Evolutionary conservation across 2,329 filamentous ascomycete genomes (phyloP), one percentile per base, ranked within the genome.

Genomic region (Nakataea oryzae): DNA sequence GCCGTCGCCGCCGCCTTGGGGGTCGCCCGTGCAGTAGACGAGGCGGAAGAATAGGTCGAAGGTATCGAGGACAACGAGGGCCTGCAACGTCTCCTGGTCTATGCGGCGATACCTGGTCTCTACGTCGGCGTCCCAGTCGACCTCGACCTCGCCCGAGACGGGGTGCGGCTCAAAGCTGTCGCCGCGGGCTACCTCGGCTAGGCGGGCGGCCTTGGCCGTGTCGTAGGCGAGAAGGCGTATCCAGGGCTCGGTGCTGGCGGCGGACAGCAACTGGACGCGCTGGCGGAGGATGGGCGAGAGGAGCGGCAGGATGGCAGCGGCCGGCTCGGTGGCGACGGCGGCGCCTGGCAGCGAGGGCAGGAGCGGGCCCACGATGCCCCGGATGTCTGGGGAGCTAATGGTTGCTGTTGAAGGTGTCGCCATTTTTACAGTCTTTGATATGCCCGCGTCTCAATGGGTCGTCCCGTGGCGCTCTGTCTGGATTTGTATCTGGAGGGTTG

Each of bases 101-200:
- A 90, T 72, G n/a, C 89, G 80, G 64, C 84, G 79, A 74, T 87
- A 93, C 61, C 82, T 79, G 30, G 80, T 78, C 63, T 84, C 78
- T 9, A 84, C 81, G 62, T 91, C 87, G 62, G 79, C 58, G 68
- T 85, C 81, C 79, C 82, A 85, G 71, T 90, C 86, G 26, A 93
- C 74, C 74, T 93, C 90, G 61, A 93, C 83, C 72, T 93, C 89
- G 61, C 89, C 90, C 2, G 88, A 91, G 5, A 88, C 85, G 3
- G 90, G 90, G 69, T 95, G 90, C n/a, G 89, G 88, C 72, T 93
- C 88, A 34, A 93, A 77, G 57, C 81, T 76, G 61, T 89, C 83
- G 62, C 81, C 80, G 67, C 81, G 80, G 34, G 86, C 85, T 17
- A 88, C 76, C 63, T 83, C 77, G n/a, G 81, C 78, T 24, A 93